These are phyloP conservation scores for Neurospora sp. DNA, from an alignment of 495 filamentous ascomycete genomes.

Conservation along the genomic window DNA sequence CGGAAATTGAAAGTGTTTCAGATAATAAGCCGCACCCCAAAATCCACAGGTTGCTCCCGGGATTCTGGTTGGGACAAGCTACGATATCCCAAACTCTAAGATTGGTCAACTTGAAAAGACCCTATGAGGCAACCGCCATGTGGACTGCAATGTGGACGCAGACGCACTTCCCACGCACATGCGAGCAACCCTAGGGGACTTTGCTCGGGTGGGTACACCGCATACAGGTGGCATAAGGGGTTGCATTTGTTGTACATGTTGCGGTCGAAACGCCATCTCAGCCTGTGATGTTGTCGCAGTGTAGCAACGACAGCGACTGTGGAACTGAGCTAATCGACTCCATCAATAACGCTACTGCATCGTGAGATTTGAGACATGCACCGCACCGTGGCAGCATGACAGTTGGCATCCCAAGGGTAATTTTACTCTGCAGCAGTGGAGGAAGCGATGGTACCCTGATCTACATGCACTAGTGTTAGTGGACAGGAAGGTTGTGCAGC, in stretches of 20 bases:
- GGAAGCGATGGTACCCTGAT: background rate
- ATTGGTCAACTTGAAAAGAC: background rate
- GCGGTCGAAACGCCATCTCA: background rate
- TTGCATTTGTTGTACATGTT: background rate
- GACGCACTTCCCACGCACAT: background rate
- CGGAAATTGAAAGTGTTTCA: background rate
- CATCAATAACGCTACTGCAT: background rate
- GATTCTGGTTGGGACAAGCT: background rate
- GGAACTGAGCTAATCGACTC: background rate
- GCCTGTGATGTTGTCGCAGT: background rate
- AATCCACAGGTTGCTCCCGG: background rate
- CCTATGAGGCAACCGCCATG: background rate
- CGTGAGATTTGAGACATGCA: background rate
- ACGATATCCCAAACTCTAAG: background rate
- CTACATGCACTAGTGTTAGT: background rate
- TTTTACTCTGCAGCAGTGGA: background rate
- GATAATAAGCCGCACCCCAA: background rate
- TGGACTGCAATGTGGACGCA: background rate
- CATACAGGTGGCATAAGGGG: background rate
- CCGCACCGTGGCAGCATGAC: background rate
- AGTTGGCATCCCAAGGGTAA: background rate
- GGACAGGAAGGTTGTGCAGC: background rate
- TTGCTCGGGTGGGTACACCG: background rate
- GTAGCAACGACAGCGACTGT: background rate
- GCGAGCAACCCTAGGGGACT: background rate